These are phyloP conservation scores for Hypomontagnella monticulosa DNA, from an alignment of 495 filamentous ascomycete species.

Conservation along the genomic window DNA sequence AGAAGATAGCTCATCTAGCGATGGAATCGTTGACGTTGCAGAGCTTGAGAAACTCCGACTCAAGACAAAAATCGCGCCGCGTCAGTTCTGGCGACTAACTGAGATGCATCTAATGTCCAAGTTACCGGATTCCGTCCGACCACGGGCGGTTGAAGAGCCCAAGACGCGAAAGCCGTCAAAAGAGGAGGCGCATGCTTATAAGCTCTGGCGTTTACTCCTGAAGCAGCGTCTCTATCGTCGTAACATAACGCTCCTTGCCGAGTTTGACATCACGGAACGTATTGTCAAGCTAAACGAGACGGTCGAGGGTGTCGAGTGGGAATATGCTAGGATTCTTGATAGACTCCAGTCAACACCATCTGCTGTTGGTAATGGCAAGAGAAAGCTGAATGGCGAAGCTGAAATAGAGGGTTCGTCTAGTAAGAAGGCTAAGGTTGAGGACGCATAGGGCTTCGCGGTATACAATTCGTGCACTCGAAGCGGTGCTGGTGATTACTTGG, in stretches of 20 bases:
- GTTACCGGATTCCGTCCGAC: conserved; percentile 71
- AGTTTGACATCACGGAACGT: conserved; percentile 79
- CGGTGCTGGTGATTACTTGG: too few species aligned
- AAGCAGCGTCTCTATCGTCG: conserved; percentile 85
- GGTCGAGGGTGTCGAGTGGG: conserved; percentile 78
- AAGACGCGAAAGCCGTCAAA: conserved; percentile 40
- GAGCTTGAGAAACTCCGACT: conserved; percentile 68
- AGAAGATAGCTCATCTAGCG: neutral
- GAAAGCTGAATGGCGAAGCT: conserved; percentile 37
- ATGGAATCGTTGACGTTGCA: conserved; percentile 66
- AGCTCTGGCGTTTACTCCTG: conserved; percentile 82
- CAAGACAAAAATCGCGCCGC: conserved; percentile 77
- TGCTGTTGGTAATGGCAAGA: conserved; percentile 27
- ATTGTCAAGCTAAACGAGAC: conserved; percentile 84
- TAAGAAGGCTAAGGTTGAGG: conserved; percentile 51
- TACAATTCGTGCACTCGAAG: too few species aligned
- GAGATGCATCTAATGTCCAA: conserved; percentile 88
- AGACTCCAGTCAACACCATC: conserved; percentile 37
- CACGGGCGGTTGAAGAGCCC: conserved; percentile 45
- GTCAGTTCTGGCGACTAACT: conserved; percentile 87
- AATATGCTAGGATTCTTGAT: conserved; percentile 76
- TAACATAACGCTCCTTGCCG: conserved; percentile 77
- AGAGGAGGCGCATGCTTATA: conserved; percentile 63
- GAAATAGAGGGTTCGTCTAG: conserved; percentile 22
- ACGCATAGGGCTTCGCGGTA: conserved; percentile 14